A percentile compares a stretch with the other conserved stretches of the same genome.
phyloP scores from a whole-genome alignment of 345 rosid species.

The Euphorbia lathyris region DNA sequence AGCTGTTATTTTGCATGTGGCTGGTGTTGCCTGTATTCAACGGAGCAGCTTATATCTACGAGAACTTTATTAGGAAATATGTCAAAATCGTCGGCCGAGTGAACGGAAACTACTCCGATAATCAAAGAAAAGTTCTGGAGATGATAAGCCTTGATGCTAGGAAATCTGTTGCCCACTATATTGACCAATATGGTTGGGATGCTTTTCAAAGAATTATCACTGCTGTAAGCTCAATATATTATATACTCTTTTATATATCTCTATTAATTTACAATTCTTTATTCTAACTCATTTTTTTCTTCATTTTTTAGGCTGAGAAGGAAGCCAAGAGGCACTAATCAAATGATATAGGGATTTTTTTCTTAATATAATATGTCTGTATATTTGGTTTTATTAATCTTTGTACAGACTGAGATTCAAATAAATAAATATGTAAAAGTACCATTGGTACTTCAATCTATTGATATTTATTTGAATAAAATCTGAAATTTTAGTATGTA shows the following conservation, averaged over 20 bases:
- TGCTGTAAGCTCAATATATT: constrained; percentile 43
- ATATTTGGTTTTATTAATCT: no score
- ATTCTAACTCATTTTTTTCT: background rate
- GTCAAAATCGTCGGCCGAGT: constrained; percentile 51
- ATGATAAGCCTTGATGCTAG: constrained; percentile 92
- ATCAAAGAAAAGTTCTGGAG: constrained; percentile 69
- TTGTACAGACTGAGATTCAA: no score
- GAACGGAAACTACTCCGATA: constrained; percentile 43
- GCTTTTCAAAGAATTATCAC: constrained; percentile 68
- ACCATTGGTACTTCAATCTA: no score
- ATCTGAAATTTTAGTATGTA: no score
- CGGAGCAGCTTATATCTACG: constrained; percentile 84
- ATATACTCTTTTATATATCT: background rate
- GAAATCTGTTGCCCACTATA: constrained; percentile 60
- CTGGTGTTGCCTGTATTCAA: constrained; percentile 79
- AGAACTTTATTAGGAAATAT: constrained; percentile 55
- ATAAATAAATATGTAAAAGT: no score
- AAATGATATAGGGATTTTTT: no score
- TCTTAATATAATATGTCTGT: no score
- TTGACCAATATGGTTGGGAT: constrained; percentile 73
- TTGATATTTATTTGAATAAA: no score
- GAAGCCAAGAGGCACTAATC: constrained; percentile 53
- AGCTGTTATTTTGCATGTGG: constrained; percentile 77
- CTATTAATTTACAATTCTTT: background rate
- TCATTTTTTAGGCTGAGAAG: constrained; percentile 64